Evolutionary conservation across 2,329 filamentous ascomycete species (phyloP).

Genomic region (Colletotrichum navitas): DNA sequence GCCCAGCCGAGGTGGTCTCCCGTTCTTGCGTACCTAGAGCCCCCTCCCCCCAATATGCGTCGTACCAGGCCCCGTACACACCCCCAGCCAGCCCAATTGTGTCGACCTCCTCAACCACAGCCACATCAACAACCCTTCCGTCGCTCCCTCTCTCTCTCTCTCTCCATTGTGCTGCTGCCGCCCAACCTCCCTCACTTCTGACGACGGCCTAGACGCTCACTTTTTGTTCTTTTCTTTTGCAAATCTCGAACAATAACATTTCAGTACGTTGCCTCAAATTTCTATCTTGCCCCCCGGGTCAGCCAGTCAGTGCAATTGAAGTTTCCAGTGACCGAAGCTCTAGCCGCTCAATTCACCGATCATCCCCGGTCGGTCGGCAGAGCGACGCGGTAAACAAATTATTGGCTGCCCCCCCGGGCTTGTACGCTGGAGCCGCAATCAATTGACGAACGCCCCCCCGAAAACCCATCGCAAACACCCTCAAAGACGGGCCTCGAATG

Average conservation of each 20-base stretch:
- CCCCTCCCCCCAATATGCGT: slow-evolving; percentile 1
- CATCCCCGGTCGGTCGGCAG: slow-evolving; percentile 41
- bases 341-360: slow-evolving; percentile 34
- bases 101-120: slow-evolving; percentile 38
- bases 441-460: slow-evolving; percentile 39
- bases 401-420: slow-evolving; percentile 40
- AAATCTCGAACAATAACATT: slow-evolving; percentile 18
- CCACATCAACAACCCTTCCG: slow-evolving; percentile 39
- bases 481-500: slow-evolving; percentile 35
- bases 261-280: slow-evolving; percentile 26
- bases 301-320: slow-evolving; percentile 33
- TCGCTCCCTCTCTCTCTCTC: slow-evolving; percentile 5
- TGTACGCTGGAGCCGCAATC: slow-evolving; percentile 40
- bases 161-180: slow-evolving; percentile 25
- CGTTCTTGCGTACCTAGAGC: slow-evolving; percentile 18
- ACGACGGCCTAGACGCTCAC: slow-evolving; percentile 27
- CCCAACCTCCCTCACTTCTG: slow-evolving; percentile 41
- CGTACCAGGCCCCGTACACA: slow-evolving; percentile 15
- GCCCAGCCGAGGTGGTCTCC: slow-evolving; percentile 30
- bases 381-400: slow-evolving; percentile 50
- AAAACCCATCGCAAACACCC: slow-evolving; percentile 44
- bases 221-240: background rate
- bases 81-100: slow-evolving; percentile 29
- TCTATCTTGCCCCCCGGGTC: background rate
- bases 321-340: slow-evolving; percentile 28